These are phyloP conservation scores for Xylariaceae sp. DNA, from an alignment of 2,329 filamentous ascomycete genomes.

Conservation along the genomic window DNA sequence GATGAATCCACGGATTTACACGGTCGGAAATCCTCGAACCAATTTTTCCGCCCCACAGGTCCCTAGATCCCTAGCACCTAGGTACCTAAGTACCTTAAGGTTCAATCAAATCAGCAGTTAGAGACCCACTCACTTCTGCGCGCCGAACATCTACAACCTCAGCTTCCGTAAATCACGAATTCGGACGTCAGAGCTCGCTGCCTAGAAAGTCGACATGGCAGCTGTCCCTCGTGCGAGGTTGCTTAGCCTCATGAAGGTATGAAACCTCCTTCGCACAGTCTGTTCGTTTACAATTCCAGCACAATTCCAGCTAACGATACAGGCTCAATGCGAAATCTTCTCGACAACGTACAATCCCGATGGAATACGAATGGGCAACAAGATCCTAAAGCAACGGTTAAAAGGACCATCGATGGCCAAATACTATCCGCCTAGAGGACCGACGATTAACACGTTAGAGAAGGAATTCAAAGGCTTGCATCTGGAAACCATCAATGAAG, in stretches of 20 bases:
- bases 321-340: constrained; percentile 93
- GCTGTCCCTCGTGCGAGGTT: constrained; percentile 64
- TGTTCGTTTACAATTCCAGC: constrained; percentile 11
- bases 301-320: constrained; percentile 14
- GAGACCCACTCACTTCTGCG: not conserved
- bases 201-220: constrained; percentile 50
- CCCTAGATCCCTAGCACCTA: too few relatives aligned
- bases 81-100: too few relatives aligned
- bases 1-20: too few relatives aligned
- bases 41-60: too few relatives aligned
- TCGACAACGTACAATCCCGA: constrained; percentile 88
- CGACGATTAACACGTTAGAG: constrained; percentile 65
- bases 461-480: constrained; percentile 74
- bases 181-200: constrained; percentile 10
- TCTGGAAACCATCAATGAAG: constrained; percentile 71
- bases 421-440: constrained; percentile 81
- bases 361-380: constrained; percentile 81
- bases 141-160: constrained; percentile 4
- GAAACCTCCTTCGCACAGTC: not conserved
- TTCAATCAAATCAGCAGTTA: too few relatives aligned
- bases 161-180: not conserved
- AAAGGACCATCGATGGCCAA: constrained; percentile 79
- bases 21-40: too few relatives aligned
- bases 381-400: constrained; percentile 85
- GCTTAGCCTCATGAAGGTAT: constrained; percentile 78